Base-by-base conservation (phyloP, 176 grass and related monocot genomes). In the Cenchrus americanus region DNA sequence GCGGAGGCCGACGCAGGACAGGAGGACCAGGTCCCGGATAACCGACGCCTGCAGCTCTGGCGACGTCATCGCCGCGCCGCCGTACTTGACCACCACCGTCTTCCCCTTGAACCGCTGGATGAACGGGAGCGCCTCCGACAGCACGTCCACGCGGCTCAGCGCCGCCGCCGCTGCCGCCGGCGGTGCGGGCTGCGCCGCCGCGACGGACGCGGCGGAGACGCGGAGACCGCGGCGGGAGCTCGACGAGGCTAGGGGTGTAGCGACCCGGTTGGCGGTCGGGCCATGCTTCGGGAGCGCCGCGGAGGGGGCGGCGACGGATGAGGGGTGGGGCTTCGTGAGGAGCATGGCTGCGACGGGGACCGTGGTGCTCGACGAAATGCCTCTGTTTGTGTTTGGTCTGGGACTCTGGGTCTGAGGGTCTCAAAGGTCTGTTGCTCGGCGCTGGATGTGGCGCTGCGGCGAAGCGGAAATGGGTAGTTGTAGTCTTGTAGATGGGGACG, bases 111-210 rank as follows among this genome's bases (percentile, higher is more conserved):
- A 98, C 37, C 80, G 72, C 80, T 95, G 89, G 81, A 98, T 98
- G 87, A 92, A 98, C 8, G 93, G 92, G 23, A 98, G 96, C 8
- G 92, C 92, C 87, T 98, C 93, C 11, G 93, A 98, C 23, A 98
- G 87, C 32, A 94, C 78, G 75, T 93, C 89, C 63, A 92, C 96
- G 37, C 85, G 85, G 76, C 65, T 90, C 80, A 91, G 75, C 55
- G 86, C 74, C 34, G 77, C 82, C 46, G 42, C 26, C 17, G 76
- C 17, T 10, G 91, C 43, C 69, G 63, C 17, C 21, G 57, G 41
- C 21, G 57, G 41, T 1, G 23, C 27, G 32, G 77, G 72, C 12
- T 6, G 73, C 34, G 59, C 44, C 23, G 23, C 64, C 62, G 63
- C 71, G 64, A 81, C 6, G 71, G 77, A 76, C 11, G 83, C n/a